Conservation (phyloP, 305 asterid genomes). For the Fraxinus dipetala region DNA sequence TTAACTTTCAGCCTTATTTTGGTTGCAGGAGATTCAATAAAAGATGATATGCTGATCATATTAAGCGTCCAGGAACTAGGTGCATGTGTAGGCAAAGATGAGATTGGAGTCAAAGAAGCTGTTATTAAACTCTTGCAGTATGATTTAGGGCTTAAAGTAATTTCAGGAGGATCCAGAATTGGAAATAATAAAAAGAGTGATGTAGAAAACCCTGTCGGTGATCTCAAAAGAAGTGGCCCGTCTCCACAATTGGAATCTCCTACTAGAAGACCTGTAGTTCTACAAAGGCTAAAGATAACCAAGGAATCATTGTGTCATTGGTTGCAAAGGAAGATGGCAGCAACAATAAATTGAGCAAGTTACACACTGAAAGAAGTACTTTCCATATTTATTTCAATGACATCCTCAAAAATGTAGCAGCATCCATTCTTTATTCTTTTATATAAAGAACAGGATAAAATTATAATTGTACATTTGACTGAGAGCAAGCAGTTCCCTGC, state of each 20-base stretch:
- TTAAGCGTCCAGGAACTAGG: slow-evolving; percentile 46
- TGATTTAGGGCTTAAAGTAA: slow-evolving; percentile 71
- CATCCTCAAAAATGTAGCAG: not conserved
- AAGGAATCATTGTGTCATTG: slow-evolving; percentile 60
- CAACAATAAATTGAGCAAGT: slow-evolving; percentile 16
- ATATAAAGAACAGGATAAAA: not conserved
- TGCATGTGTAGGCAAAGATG: slow-evolving; percentile 26
- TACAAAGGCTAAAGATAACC: slow-evolving; percentile 60
- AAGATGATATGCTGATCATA: slow-evolving; percentile 66
- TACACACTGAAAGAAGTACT: not conserved
- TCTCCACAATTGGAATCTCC: slow-evolving; percentile 38
- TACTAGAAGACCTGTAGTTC: slow-evolving; percentile 68
- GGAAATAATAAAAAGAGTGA: slow-evolving; percentile 24
- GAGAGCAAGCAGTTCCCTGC: not conserved
- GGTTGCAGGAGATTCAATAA: slow-evolving; percentile 59
- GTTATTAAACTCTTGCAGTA: slow-evolving; percentile 57
- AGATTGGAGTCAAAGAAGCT: slow-evolving; percentile 48
- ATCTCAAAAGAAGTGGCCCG: slow-evolving; percentile 26
- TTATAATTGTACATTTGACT: not conserved
- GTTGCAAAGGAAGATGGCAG: slow-evolving; percentile 43
- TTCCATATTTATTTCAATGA: not conserved
- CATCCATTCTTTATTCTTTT: slow-evolving; percentile 23
- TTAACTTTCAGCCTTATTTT: slow-evolving; percentile 22
- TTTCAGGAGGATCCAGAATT: slow-evolving; percentile 34
- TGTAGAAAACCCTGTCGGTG: slow-evolving; percentile 18